These are phyloP conservation scores for Aegilops sharonensis DNA, from an alignment of 176 grass and related monocot species.

Conservation along the genomic window DNA sequence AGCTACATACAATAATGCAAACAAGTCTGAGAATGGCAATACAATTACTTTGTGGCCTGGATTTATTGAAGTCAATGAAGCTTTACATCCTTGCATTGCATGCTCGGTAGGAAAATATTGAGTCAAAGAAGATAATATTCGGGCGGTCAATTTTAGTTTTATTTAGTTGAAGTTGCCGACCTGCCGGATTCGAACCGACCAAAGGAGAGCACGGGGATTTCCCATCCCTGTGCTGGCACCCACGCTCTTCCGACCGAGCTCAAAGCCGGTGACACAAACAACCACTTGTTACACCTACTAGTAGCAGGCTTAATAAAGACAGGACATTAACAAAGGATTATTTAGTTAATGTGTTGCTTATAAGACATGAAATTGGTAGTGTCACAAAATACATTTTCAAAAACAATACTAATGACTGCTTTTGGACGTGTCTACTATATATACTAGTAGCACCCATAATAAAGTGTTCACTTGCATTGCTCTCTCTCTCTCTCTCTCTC, in stretches of 20 bases:
- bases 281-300: neutral
- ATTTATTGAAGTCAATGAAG: neutral
- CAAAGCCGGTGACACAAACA: neutral
- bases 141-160: neutral
- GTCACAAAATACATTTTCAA: neutral
- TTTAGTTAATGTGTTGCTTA: neutral
- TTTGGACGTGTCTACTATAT: neutral
- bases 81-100: neutral
- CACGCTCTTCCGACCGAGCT: slow-evolving; percentile 27
- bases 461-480: neutral
- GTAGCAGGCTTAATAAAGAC: neutral
- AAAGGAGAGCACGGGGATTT: slow-evolving; percentile 23
- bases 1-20: neutral
- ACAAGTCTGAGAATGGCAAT: neutral
- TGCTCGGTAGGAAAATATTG: neutral
- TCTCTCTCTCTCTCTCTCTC: no score
- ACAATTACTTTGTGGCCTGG: neutral
- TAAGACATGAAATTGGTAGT: neutral
- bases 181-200: slow-evolving; percentile 61
- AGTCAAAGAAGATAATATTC: neutral
- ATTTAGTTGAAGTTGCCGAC: slow-evolving; percentile 2
- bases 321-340: neutral
- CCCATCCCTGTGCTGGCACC: neutral
- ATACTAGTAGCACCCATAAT: neutral
- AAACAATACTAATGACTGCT: neutral